phyloP scores from a whole-genome alignment of 768 basidiomycete species.

The Tylopilus cervinicoccineus region DNA sequence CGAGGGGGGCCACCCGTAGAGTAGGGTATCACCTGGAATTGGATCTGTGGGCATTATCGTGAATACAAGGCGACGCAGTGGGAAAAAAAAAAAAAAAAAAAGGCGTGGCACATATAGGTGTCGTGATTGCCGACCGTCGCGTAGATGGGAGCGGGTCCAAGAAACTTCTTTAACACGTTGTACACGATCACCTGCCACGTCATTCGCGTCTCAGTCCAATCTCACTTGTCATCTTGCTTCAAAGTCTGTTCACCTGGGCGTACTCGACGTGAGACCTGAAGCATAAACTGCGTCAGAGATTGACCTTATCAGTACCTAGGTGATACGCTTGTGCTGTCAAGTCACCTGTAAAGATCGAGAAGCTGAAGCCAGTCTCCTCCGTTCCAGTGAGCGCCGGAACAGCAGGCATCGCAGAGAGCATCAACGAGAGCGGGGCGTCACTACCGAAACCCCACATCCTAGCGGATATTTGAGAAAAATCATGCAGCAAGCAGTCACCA shows the following conservation, averaged over 20 bases:
- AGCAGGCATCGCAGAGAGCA: slow-evolving; percentile 52
- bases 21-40: slow-evolving; percentile 37
- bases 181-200: slow-evolving; percentile 48
- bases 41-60: slow-evolving; percentile 5
- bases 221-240: background rate
- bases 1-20: slow-evolving; percentile 29
- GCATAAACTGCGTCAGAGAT: background rate
- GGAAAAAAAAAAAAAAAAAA: background rate
- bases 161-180: slow-evolving; percentile 54
- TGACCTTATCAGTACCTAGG: background rate
- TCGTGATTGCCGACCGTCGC: slow-evolving; percentile 77
- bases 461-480: background rate
- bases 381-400: slow-evolving; percentile 63
- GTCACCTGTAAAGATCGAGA: slow-evolving; percentile 67
- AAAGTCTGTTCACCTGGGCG: slow-evolving; percentile 42
- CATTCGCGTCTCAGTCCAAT: background rate
- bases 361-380: slow-evolving; percentile 53
- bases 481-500: background rate
- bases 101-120: slow-evolving; percentile 43
- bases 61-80: background rate
- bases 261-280: slow-evolving; percentile 53
- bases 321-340: slow-evolving; percentile 54
- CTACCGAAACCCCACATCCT: slow-evolving; percentile 23
- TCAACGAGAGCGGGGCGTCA: slow-evolving; percentile 60
- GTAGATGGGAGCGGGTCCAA: slow-evolving; percentile 64